These are phyloP conservation scores for Naganishia sp. DNA, from an alignment of 1,284 basidiomycete species.

Conservation along the genomic window DNA sequence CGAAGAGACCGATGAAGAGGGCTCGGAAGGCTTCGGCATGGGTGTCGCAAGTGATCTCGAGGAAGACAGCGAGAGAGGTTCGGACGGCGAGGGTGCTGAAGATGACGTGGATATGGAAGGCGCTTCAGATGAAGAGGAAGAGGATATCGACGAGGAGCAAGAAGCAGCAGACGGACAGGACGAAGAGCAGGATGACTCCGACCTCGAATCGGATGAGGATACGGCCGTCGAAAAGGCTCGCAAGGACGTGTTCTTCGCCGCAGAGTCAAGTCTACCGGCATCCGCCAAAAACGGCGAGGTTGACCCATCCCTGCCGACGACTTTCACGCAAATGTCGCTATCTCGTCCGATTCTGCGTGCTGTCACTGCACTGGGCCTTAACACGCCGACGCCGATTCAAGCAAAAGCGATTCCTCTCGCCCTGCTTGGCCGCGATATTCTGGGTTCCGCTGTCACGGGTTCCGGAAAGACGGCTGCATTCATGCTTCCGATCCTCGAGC, in stretches of 20 bases:
- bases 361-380: constrained; percentile 76
- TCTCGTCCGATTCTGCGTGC: constrained; percentile 87
- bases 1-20: constrained; percentile 42
- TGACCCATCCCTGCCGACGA: constrained; percentile 50
- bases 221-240: constrained; percentile 71
- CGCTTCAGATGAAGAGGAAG: constrained; percentile 43
- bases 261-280: constrained; percentile 56
- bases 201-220: constrained; percentile 62
- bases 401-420: constrained; percentile 88
- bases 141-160: constrained; percentile 38
- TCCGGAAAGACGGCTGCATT: constrained; percentile 97
- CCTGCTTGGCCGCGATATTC: constrained; percentile 89
- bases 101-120: constrained; percentile 39
- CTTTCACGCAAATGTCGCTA: constrained; percentile 83
- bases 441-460: constrained; percentile 91
- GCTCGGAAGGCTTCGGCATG: constrained; percentile 38
- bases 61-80: constrained; percentile 37
- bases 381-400: constrained; percentile 92
- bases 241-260: constrained; percentile 82
- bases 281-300: constrained; percentile 54
- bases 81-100: constrained; percentile 47
- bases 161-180: constrained; percentile 51
- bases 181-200: constrained; percentile 47
- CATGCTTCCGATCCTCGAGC: constrained; percentile 88
- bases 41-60: constrained; percentile 37